Percentiles rank a stretch among this genome's conserved stretches.
phyloP scores from a whole-genome alignment of 2,329 filamentous ascomycete species.

The Pyrenophora tritici-repentis region DNA sequence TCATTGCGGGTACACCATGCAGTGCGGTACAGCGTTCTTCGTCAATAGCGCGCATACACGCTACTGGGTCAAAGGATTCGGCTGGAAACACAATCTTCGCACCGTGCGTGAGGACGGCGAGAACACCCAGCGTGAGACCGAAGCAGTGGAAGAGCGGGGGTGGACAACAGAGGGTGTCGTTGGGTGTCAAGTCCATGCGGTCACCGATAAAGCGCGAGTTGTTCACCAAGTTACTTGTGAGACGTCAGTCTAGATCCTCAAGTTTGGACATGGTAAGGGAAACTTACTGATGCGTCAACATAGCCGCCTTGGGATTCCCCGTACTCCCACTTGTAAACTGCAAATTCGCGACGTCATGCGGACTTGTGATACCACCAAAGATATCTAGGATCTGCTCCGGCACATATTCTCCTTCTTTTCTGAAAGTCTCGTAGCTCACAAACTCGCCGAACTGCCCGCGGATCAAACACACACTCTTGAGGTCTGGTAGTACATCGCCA shows the following conservation, averaged over 20 bases:
- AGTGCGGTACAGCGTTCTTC: slow-evolving; percentile 65
- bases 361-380: slow-evolving; percentile 43
- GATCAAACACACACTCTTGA: slow-evolving; percentile 40
- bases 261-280: neutral
- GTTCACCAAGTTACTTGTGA: slow-evolving; percentile 45
- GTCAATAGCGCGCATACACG: slow-evolving; percentile 67
- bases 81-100: slow-evolving; percentile 76
- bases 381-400: slow-evolving; percentile 43
- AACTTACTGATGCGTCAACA: slow-evolving; percentile 47
- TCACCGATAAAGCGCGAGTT: slow-evolving; percentile 61
- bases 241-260: neutral
- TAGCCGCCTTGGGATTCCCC: slow-evolving; percentile 46
- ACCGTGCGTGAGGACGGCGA: slow-evolving; percentile 74
- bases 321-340: slow-evolving; percentile 49
- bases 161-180: slow-evolving; percentile 77
- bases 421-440: slow-evolving; percentile 63
- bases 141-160: slow-evolving; percentile 88
- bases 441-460: slow-evolving; percentile 53
- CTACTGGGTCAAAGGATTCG: slow-evolving; percentile 70
- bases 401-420: slow-evolving; percentile 44
- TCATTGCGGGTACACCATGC: slow-evolving; percentile 85
- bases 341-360: slow-evolving; percentile 44
- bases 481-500: slow-evolving; percentile 27
- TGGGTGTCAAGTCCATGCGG: slow-evolving; percentile 68
- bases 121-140: slow-evolving; percentile 75